These are phyloP conservation scores for Theobroma grandiflorum DNA, from an alignment of 441 rosid genomes.

Conservation along the genomic window DNA sequence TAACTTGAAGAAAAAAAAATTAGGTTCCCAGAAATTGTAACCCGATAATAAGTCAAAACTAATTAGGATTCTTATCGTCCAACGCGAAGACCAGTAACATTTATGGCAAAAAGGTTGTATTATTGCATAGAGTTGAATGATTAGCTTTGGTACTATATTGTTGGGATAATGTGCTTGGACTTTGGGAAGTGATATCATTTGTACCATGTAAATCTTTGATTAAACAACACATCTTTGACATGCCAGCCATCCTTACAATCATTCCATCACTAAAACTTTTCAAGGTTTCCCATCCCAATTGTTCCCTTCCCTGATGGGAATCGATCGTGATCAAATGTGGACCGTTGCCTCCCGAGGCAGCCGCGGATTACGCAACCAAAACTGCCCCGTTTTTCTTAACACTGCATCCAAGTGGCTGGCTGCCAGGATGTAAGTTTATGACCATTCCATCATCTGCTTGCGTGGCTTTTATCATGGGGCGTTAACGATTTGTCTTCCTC, in stretches of 20 bases:
- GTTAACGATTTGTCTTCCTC: not conserved
- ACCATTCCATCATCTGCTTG: not conserved
- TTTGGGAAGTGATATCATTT: not conserved
- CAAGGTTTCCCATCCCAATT: not conserved
- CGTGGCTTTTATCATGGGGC: not conserved
- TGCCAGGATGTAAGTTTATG: no score
- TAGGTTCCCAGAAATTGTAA: no score
- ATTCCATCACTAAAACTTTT: not conserved
- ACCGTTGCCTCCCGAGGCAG: not conserved
- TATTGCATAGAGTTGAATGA: conserved; percentile 3
- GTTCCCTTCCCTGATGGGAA: not conserved
- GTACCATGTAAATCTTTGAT: conserved; percentile 8
- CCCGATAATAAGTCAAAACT: not conserved
- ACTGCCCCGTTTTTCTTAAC: not conserved
- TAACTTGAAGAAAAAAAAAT: no score
- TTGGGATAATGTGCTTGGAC: conserved; percentile 15
- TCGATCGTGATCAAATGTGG: not conserved
- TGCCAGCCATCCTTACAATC: not conserved
- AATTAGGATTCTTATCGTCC: not conserved
- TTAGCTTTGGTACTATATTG: not conserved
- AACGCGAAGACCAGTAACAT: not conserved
- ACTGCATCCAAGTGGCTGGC: not conserved
- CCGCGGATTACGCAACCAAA: conserved; percentile 21
- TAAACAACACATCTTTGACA: not conserved
- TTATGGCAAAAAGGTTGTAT: not conserved